Evolutionary conservation across 225 moss, liverwort and hornwort species (phyloP).

Genomic region (Marchantia paleacea): DNA sequence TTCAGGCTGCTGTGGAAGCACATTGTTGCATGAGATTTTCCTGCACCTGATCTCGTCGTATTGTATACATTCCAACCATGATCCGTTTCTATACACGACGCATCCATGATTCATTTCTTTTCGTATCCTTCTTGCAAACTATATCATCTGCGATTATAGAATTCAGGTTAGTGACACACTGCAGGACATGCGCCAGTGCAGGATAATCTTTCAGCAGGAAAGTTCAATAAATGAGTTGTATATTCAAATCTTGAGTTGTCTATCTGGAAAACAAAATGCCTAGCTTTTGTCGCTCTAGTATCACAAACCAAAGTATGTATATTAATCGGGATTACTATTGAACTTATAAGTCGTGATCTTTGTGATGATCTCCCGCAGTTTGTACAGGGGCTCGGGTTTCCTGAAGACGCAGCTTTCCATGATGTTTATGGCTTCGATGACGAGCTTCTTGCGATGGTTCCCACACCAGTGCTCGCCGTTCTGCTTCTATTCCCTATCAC

Average conservation of each 20-base stretch:
- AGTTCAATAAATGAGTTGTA: background rate
- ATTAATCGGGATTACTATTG: background rate
- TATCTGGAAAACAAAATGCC: background rate
- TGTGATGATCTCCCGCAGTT: conserved; percentile 45
- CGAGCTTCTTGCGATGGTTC: conserved; percentile 82
- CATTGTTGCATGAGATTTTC: background rate
- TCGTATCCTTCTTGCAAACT: background rate
- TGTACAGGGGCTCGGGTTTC: conserved; percentile 73
- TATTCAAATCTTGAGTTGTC: background rate
- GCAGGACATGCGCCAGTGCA: background rate
- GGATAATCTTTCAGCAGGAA: background rate
- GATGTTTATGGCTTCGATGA: conserved; percentile 84
- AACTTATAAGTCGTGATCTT: background rate
- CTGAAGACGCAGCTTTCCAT: conserved; percentile 57
- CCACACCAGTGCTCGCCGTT: conserved; percentile 70
- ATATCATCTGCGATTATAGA: background rate
- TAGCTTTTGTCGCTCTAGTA: background rate
- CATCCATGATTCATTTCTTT: background rate
- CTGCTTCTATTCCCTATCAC: conserved; percentile 79
- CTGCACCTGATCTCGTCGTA: background rate
- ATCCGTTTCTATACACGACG: background rate
- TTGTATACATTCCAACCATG: background rate
- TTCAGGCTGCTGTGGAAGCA: background rate
- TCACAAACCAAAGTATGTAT: background rate
- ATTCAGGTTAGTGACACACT: background rate